Base-by-base conservation (phyloP, 2,329 filamentous ascomycete species). In the Niveomyces coronatus region DNA sequence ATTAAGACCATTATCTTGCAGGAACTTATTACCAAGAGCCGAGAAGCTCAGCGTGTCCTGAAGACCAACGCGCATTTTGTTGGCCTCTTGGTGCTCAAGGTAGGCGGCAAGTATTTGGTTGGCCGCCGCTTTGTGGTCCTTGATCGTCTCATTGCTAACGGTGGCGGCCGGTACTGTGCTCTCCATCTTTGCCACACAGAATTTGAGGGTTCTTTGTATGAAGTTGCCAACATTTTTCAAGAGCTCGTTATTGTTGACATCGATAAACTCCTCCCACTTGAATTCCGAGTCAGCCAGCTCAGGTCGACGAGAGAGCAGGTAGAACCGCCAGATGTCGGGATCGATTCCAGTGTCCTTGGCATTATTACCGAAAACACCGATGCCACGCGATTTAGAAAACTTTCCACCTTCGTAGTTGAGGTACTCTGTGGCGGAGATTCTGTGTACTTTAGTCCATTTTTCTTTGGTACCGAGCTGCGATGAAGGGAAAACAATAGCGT, bases 241-340 rank as follows among this genome's bases (percentile, higher is more conserved):
- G n/a, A 95, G 72, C 55, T 91, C 85, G 53, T 82, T 87, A 67
- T 95, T 94, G 70, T 94, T 94, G 49, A 75, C 71, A 24, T 78
- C 72, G 45, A 91, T 82, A 61, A 94, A 93, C 31, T 80, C 73
- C 41, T 69, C 75, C 87, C 87, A 94, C 56, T 89, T 82, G 57
- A 94, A 94, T 54, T 94, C 84, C 0, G 85, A 82, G 55, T 95
- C 88, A 36, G 82, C 76, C 9, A 79, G 82, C 60, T 95, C 88
- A 0, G 88, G 88, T 40, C 88, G 76, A 57, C 84, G 81, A 31
- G 86, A 82, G 26, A 94, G 70, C 16, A 95, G 74, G 64, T 91
- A 94, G 62, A 89, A 94, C 48, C 88, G 73, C 85, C 87, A 95
- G n/a, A 95, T 85, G 45, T 89, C 85, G 0, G 86, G 69, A 13